Evolutionary conservation across 805 yeast species (phyloP).

Genomic region (Blastobotrys chiropterorum): DNA sequence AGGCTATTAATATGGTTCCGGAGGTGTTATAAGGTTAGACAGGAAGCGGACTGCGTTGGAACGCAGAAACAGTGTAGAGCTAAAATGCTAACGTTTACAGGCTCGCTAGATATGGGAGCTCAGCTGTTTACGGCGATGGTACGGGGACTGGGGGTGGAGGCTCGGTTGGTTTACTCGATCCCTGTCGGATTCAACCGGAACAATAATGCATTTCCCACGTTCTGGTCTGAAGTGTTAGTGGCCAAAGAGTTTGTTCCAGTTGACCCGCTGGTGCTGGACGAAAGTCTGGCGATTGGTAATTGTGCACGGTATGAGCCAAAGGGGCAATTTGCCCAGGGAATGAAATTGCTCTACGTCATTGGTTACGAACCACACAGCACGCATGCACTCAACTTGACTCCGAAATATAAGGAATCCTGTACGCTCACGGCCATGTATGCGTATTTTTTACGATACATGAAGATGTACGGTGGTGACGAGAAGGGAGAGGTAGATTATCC

Average conservation of each 20-base stretch:
- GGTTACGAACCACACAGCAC: conserved; percentile 61
- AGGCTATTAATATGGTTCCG: neutral
- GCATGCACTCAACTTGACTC: conserved; percentile 64
- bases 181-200: conserved; percentile 39
- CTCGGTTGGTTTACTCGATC: conserved; percentile 61
- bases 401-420: conserved; percentile 53
- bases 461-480: neutral
- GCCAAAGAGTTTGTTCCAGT: conserved; percentile 64
- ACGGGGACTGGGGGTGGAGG: conserved; percentile 56
- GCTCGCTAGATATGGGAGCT: conserved; percentile 62
- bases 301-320: conserved; percentile 46
- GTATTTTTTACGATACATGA: neutral
- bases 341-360: conserved; percentile 48
- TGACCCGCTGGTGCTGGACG: conserved; percentile 57
- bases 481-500: conserved; percentile 2
- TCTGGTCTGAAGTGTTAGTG: conserved; percentile 73
- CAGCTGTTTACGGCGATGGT: conserved; percentile 67
- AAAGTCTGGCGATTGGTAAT: conserved; percentile 28
- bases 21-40: conserved; percentile 27
- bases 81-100: conserved; percentile 37
- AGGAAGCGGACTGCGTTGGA: conserved; percentile 35
- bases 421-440: neutral
- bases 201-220: conserved; percentile 6
- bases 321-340: conserved; percentile 19
- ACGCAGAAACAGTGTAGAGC: conserved; percentile 37